Evolutionary conservation across 1,284 basidiomycete species (phyloP), one percentile per base, ranked within the genome.

Genomic region (Boletus nobilissimus): DNA sequence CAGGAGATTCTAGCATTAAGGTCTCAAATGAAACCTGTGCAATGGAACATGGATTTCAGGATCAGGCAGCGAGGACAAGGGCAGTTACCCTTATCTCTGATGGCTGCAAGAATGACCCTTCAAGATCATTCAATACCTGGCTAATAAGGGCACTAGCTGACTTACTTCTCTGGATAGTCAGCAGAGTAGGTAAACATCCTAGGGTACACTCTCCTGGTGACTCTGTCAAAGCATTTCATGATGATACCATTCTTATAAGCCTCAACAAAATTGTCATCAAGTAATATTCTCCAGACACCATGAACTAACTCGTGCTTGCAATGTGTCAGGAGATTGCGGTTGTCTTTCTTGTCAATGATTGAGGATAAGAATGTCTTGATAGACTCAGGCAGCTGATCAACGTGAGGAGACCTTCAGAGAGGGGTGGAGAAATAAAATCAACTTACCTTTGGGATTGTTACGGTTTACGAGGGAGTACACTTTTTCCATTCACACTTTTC

Each of bases 21-120:
- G 26, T 69, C 48, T 29, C 48, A 38, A 18, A 69, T 16, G 3
- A 51, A 51, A 3, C 48, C 48, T 29, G 32, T 38, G 29, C 16
- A 18, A 60, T 60, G 57, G 32, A 60, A 60, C 29, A 18, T 32
- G 1, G 32, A 70, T 26, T 34, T 77, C 1, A 68, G 39, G 19
- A 78, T 46, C 6, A 77, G 48, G 22, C 63, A 78, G 0, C 16
- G 7, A 26, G 69, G 63, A 66, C 76, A 77, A 5, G 64, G 74
- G 46, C 69, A 76, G 22, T 26, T 1, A 16, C 64, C 64, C 36
- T 77, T 66, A 38, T 77, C 62, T 10, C 24, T 2, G 24, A 69
- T 69, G 10, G 51, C n/a, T 10, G 69, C 51, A 39, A 70, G 51
- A 16, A 72, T 4, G 29, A 51, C 64, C 13, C 57, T 60, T 60